phyloP scores from a whole-genome alignment of 306 rosid species.

The Prosopis cineraria region DNA sequence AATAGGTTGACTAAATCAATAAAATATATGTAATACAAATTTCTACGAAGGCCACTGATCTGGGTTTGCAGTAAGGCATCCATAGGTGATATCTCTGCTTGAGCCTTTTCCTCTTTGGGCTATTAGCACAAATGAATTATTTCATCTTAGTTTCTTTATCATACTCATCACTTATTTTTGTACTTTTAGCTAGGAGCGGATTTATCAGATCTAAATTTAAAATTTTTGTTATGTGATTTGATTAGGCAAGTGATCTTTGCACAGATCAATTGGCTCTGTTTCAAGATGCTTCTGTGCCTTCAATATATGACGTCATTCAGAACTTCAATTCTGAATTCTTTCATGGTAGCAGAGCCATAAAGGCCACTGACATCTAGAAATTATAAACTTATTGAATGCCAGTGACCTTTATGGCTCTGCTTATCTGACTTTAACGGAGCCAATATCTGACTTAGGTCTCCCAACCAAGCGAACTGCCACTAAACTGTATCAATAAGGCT shows the following conservation, averaged over 20 bases:
- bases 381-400: too few relatives aligned
- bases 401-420: too few relatives aligned
- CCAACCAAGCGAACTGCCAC: background rate
- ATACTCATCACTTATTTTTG: background rate
- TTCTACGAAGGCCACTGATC: background rate
- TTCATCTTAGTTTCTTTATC: background rate
- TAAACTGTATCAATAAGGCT: background rate
- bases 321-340: background rate
- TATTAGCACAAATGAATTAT: background rate
- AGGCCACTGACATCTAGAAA: too few relatives aligned
- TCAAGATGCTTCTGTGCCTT: background rate
- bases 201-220: background rate
- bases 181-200: background rate
- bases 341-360: background rate
- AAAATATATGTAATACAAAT: background rate
- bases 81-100: background rate
- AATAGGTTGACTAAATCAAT: background rate
- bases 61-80: background rate
- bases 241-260: background rate
- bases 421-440: too few relatives aligned
- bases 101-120: background rate
- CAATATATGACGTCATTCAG: background rate
- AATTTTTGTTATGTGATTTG: background rate
- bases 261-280: background rate
- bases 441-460: background rate